These are phyloP conservation scores for Ormosia emarginata DNA, from an alignment of 306 rosid genomes.

Conservation along the genomic window DNA sequence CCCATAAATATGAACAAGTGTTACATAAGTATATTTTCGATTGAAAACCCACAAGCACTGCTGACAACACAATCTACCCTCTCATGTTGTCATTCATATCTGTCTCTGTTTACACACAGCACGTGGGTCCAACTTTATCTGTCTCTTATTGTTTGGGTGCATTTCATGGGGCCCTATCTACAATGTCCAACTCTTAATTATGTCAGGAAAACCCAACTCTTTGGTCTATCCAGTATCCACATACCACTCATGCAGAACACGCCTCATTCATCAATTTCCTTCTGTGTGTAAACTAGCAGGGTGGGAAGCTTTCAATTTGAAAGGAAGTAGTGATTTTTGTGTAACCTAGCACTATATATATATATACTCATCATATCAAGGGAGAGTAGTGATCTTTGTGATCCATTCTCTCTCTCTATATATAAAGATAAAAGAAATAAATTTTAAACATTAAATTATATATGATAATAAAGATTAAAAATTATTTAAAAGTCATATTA, in stretches of 20 bases:
- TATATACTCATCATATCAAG: too few relatives aligned
- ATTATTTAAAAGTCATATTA: too few relatives aligned
- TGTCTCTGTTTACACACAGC: neutral
- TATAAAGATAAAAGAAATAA: too few relatives aligned
- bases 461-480: too few relatives aligned
- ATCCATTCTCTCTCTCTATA: too few relatives aligned
- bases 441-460: too few relatives aligned
- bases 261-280: constrained; percentile 28
- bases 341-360: too few relatives aligned
- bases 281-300: neutral
- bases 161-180: constrained; percentile 21
- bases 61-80: constrained; percentile 19
- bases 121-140: constrained; percentile 24
- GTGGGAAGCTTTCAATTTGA: constrained; percentile 7
- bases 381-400: too few relatives aligned
- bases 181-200: constrained; percentile 15
- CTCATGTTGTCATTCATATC: constrained; percentile 20
- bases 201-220: neutral
- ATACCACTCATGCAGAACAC: constrained; percentile 7
- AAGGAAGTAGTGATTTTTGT: neutral
- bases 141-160: constrained; percentile 7
- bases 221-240: neutral
- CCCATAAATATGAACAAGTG: neutral
- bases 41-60: neutral
- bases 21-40: too few relatives aligned